These are phyloP conservation scores for Ogataea hybrid DNA, from an alignment of 1,139 yeast genomes.

Conservation along the genomic window DNA sequence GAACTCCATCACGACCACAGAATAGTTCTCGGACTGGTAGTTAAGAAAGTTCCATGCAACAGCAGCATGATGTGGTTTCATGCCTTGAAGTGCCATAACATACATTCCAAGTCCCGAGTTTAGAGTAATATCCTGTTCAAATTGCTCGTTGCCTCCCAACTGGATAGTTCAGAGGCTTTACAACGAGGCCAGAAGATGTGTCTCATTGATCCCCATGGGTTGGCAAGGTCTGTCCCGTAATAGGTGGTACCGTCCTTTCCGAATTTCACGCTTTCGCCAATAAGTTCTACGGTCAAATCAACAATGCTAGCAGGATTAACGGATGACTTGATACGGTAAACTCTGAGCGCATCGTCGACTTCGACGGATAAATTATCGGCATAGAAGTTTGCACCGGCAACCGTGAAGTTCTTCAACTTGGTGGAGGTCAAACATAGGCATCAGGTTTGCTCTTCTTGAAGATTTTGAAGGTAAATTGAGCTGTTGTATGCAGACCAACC, in stretches of 20 bases:
- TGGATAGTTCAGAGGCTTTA: conserved; percentile 54
- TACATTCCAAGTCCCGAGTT: conserved; percentile 50
- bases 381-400: conserved; percentile 76
- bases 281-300: conserved; percentile 59
- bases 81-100: conserved; percentile 98
- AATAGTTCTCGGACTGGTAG: conserved; percentile 72
- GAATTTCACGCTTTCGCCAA: conserved; percentile 83
- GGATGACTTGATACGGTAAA: conserved; percentile 57
- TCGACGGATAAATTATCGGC: conserved; percentile 70
- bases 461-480: conserved; percentile 89
- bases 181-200: conserved; percentile 97
- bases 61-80: conserved; percentile 99
- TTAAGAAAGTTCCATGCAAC: conserved; percentile 93
- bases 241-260: conserved; percentile 84
- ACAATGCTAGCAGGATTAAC: conserved; percentile 75
- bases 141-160: conserved; percentile 14
- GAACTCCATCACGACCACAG: conserved; percentile 91
- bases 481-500: conserved; percentile 85
- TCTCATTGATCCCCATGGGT: conserved; percentile 98
- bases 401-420: conserved; percentile 69
- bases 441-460: conserved; percentile 52
- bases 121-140: conserved; percentile 20
- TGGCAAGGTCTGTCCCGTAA: conserved; percentile 75
- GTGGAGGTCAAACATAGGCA: conserved; percentile 78
- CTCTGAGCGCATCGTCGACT: conserved; percentile 48